A percentile compares a stretch with the other conserved stretches of the same genome.
Conservation (phyloP, 345 rosid genomes). For the Lepidium sativum region DNA sequence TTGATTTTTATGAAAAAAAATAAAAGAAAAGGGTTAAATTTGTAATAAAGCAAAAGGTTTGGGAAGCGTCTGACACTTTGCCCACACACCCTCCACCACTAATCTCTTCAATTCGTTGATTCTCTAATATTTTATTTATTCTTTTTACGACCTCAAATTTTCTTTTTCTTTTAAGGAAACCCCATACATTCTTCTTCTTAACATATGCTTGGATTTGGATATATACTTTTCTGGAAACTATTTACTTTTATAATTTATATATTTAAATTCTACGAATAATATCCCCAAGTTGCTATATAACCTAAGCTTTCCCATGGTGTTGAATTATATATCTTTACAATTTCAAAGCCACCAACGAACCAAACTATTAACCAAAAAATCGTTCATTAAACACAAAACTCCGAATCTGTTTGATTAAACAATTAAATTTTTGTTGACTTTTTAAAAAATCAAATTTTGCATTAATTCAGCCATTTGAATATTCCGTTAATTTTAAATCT, state of each 20-base stretch:
- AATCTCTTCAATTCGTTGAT: constrained; percentile 2
- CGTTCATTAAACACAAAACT: too few relatives aligned
- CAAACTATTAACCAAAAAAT: constrained; percentile 6
- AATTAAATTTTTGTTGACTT: too few relatives aligned
- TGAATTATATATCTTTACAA: not conserved
- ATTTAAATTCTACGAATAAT: not conserved
- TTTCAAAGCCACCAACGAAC: constrained; percentile 8
- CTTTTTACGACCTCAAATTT: not conserved
- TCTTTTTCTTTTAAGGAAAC: constrained; percentile 19
- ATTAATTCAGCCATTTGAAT: too few relatives aligned
- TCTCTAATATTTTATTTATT: constrained; percentile 9
- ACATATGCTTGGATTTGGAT: constrained; percentile 1
- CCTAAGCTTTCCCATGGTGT: not conserved
- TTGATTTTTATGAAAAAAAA: not conserved
- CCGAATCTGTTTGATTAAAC: too few relatives aligned
- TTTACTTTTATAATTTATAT: not conserved
- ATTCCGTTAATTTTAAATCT: too few relatives aligned
- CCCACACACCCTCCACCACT: constrained; percentile 20
- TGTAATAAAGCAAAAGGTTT: constrained; percentile 20
- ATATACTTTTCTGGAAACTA: not conserved
- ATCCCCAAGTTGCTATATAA: constrained; percentile 7
- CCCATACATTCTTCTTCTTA: constrained; percentile 3
- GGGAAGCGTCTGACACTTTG: not conserved
- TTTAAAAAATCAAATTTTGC: too few relatives aligned
- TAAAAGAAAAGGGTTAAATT: constrained; percentile 5